Evolutionary conservation across 2,329 filamentous ascomycete genomes (phyloP).

Genomic region (Coniella lustricola): DNA sequence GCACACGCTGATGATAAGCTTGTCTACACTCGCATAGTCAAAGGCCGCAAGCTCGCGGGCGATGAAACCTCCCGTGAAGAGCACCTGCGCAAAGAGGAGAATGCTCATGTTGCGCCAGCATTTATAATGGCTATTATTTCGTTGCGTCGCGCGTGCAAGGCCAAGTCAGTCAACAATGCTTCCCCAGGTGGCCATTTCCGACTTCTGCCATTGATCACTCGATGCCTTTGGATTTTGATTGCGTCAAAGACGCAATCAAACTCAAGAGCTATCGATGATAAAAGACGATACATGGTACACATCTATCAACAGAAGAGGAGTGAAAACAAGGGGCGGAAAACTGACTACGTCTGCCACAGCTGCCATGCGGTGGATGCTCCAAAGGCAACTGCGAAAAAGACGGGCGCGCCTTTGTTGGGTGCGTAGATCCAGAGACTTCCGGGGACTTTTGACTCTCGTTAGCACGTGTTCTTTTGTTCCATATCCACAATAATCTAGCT

Average conservation of each 20-base stretch:
- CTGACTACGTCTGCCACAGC: constrained; percentile 40
- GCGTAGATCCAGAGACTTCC: constrained; percentile 40
- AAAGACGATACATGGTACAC: too few species aligned
- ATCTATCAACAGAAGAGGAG: not conserved
- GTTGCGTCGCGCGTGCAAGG: not conserved
- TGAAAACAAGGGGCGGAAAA: constrained; percentile 9
- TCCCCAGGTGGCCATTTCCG: too few species aligned
- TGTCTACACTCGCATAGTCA: constrained; percentile 33
- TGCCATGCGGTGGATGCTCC: constrained; percentile 31
- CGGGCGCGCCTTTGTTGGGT: constrained; percentile 39
- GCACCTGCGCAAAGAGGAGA: constrained; percentile 36
- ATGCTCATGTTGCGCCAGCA: constrained; percentile 43
- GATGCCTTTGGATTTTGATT: too few species aligned
- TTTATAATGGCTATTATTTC: constrained; percentile 32
- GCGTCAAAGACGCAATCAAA: too few species aligned
- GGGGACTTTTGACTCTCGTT: too few species aligned
- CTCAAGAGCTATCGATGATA: too few species aligned
- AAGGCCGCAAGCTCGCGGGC: constrained; percentile 40
- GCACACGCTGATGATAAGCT: constrained; percentile 34
- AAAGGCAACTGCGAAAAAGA: constrained; percentile 40
- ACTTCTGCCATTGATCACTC: too few species aligned
- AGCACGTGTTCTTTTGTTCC: too few species aligned
- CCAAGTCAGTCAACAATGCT: too few species aligned
- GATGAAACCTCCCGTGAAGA: constrained; percentile 46
- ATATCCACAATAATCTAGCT: too few species aligned